Conservation (phyloP, 2,329 filamentous ascomycete genomes). For the Calycina herbarum region DNA sequence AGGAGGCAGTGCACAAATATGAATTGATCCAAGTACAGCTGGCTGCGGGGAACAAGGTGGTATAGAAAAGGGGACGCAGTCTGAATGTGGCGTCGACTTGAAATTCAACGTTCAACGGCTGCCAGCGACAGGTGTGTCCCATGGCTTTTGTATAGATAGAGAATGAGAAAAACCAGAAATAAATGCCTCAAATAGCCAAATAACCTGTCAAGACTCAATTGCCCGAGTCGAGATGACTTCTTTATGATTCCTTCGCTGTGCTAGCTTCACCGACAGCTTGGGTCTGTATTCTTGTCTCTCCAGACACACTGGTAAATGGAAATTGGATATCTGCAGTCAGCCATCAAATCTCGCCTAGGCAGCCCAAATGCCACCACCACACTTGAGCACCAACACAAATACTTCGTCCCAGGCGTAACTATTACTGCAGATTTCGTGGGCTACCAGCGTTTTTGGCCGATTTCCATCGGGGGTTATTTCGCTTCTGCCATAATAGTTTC, state of each 20-base stretch:
- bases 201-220: not conserved
- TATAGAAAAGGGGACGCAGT: not conserved
- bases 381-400: constrained; percentile 1
- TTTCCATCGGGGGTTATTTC: too few species aligned
- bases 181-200: not conserved
- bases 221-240: not conserved
- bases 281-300: not conserved
- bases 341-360: constrained; percentile 8
- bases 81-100: not conserved
- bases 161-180: not conserved
- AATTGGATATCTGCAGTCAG: constrained; percentile 1
- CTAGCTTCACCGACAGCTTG: not conserved
- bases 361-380: not conserved
- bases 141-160: not conserved
- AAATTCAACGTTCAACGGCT: constrained; percentile 3
- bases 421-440: too few species aligned
- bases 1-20: constrained; percentile 1
- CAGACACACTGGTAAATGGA: not conserved
- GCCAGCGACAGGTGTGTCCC: not conserved
- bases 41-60: constrained; percentile 2
- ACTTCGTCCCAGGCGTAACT: too few species aligned
- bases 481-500: too few species aligned
- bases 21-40: not conserved
- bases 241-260: not conserved
- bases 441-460: too few species aligned